Conservation (phyloP, 345 rosid genomes). For the Adansonia digitata region DNA sequence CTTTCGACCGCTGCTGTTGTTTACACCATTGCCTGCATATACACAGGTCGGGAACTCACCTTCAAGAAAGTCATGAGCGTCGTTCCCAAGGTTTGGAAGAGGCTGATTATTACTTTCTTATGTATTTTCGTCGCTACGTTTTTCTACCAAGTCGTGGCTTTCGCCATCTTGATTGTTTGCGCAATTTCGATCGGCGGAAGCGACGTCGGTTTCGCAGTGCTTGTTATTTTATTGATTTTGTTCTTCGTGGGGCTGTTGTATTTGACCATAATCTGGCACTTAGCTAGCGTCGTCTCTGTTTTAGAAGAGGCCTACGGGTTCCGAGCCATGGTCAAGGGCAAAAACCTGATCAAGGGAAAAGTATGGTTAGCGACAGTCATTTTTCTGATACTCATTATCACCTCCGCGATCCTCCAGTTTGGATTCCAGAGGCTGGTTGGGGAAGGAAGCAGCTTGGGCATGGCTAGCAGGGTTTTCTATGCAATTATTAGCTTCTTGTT, state of each 20-base stretch:
- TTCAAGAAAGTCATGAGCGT: slow-evolving; percentile 31
- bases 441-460: neutral
- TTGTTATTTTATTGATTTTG: neutral
- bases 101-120: slow-evolving; percentile 41
- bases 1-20: slow-evolving; percentile 47
- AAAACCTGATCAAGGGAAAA: neutral
- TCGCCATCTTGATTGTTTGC: neutral
- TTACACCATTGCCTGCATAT: slow-evolving; percentile 1
- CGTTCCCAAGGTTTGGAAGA: slow-evolving; percentile 52
- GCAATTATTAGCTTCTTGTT: neutral
- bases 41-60: neutral
- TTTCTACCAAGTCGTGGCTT: slow-evolving; percentile 7
- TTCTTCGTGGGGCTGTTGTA: neutral
- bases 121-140: slow-evolving; percentile 23
- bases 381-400: neutral
- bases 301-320: neutral
- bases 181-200: neutral
- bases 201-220: neutral
- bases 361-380: neutral
- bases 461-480: neutral
- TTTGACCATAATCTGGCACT: neutral
- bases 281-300: neutral
- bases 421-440: neutral
- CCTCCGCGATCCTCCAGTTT: neutral
- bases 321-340: neutral